These are phyloP conservation scores for Astrephomene gubernaculifera DNA, from an alignment of 139 green algal species.

Conservation along the genomic window DNA sequence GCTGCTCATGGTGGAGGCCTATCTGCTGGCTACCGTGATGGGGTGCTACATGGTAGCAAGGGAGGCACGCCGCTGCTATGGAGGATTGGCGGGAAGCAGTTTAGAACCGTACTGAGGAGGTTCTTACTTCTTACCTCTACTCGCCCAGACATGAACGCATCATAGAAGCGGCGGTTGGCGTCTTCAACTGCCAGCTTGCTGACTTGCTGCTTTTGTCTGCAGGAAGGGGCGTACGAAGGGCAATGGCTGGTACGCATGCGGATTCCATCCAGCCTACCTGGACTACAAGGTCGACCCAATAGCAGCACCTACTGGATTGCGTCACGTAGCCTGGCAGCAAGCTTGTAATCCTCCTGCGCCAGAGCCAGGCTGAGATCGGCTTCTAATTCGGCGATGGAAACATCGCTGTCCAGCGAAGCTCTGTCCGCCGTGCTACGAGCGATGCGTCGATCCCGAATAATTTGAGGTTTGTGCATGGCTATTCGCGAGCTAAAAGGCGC, in stretches of 20 bases:
- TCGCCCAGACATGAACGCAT: conserved; percentile 75
- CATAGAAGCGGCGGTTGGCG: conserved; percentile 87
- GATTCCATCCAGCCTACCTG: not conserved
- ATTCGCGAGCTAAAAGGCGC: no score
- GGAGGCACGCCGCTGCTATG: no score
- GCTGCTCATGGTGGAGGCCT: no score
- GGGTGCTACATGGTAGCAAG: no score
- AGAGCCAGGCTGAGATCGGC: not conserved
- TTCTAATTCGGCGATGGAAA: conserved; percentile 17
- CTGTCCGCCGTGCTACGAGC: no score
- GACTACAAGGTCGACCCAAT: not conserved
- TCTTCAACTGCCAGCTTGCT: conserved; percentile 78
- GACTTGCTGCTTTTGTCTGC: conserved; percentile 65
- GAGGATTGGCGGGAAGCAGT: no score
- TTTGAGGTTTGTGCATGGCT: no score
- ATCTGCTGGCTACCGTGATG: no score
- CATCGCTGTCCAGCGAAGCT: not conserved
- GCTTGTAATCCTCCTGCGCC: conserved; percentile 52
- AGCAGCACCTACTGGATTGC: conserved; percentile 49
- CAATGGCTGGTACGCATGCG: not conserved
- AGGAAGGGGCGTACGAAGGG: no score
- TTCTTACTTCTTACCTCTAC: conserved; percentile 52
- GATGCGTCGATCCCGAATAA: no score
- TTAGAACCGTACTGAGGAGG: no score
- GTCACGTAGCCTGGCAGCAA: conserved; percentile 55